A percentile compares a stretch with the other conserved stretches of the same genome.
phyloP scores from a whole-genome alignment of 345 rosid species.

The Syzygium aromaticum region DNA sequence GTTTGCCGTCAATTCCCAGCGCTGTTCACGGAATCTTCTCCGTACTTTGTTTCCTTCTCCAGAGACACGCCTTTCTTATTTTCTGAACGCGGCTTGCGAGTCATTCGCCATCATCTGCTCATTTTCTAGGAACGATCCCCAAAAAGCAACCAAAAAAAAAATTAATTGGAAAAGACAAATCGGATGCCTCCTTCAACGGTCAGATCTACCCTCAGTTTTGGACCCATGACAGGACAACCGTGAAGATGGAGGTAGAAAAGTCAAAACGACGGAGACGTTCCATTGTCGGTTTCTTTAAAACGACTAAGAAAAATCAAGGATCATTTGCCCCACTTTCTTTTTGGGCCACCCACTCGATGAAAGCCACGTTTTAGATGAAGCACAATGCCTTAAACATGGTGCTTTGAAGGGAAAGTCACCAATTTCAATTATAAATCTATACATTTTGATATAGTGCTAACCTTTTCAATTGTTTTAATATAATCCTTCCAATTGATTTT shows the following conservation, averaged over 20 bases:
- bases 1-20: not conserved
- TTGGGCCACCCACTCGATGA: not conserved
- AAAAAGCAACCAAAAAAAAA: not conserved
- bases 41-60: not conserved
- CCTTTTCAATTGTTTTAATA: not conserved
- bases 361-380: not conserved
- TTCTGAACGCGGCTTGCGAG: not conserved
- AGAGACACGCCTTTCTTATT: not conserved
- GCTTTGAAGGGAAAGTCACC: not conserved
- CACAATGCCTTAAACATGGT: not conserved
- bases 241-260: not conserved
- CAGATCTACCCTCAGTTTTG: not conserved
- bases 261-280: not conserved
- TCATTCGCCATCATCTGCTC: not conserved
- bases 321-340: not conserved
- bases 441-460: not conserved
- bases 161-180: not conserved
- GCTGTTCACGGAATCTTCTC: not conserved
- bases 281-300: not conserved
- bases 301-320: not conserved
- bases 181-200: not conserved
- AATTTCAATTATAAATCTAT: not conserved
- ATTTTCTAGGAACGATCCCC: not conserved
- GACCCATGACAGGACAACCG: not conserved
- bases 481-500: accelerated